Evolutionary conservation across 768 basidiomycete species (phyloP), one percentile per base, ranked within the genome.

Genomic region (Zangia roseola): DNA sequence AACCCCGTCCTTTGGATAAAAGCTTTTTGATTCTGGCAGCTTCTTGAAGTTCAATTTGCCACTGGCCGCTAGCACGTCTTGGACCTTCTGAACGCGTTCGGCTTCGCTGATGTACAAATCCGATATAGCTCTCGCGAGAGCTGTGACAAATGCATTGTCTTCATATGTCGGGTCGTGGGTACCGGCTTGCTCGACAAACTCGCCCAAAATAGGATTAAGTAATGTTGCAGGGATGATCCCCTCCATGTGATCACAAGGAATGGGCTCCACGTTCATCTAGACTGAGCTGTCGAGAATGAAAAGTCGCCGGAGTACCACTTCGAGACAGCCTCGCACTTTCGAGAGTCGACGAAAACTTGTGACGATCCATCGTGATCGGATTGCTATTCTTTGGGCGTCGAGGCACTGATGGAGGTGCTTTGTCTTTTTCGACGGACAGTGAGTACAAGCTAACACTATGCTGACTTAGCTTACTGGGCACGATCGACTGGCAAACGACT

Each of bases 181-280:
- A 25, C 57, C 33, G 43, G 55, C 57, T 39, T 66, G 59, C 25
- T 65, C 64, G 12, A 58, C 2, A 43, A 63, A 68, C 42, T 62
- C 30, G 44, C 54, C 58, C 28, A 69, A 65, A 12, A 58, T 49
- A 30, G 58, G 57, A 57, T 68, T 49, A 6, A 54, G 56, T 12
- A 66, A 40, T 16, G 52, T 58, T 3, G 57, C 19, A 23, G 64
- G 64, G n/a, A 60, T 56, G 14, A 35, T 21, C 26, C 38, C 43
- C 10, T 43, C 40, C 10, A 19, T 5, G 10, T 24, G 12, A 23
- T 10, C 26, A 28, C 26, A 28, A 10, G 26, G 26, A 6, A 28
- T 28, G 5, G n/a, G 26, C 9, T 5, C 26, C 4, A 28, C 26
- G 26, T 2, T 10, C 26, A 10, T 10, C 26, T 10, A 10, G 9